Base-by-base conservation (phyloP, 2,329 filamentous ascomycete species). In the Leptographium radiaticola region DNA sequence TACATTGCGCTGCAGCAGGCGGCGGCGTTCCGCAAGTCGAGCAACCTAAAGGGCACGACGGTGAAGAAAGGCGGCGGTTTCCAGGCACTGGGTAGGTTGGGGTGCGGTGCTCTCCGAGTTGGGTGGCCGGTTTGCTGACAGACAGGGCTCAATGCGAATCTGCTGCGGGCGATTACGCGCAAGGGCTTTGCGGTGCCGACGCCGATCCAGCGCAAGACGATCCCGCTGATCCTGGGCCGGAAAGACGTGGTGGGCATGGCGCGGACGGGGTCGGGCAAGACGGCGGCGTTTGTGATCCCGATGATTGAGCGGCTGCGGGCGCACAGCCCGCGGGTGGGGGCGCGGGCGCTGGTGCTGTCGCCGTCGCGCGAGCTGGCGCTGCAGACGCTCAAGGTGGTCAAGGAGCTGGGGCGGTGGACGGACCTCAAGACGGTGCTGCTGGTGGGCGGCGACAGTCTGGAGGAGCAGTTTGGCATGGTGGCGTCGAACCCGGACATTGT, bases 221-320 rank as follows among this genome's bases (percentile, higher is more conserved):
- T 98, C 49, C 94, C 93, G 5, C 75, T 97, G 53, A 82, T 98
- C 53, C 75, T 97, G 61, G 87, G 94, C 57, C 81, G 86, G 53
- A 87, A 89, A 70, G 93, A 98, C 76, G 87, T 97, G n/a, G 91
- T 98, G 30, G 94, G 90, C 60, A 98, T 98, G 93, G 93, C 93
- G 9, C 79, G 94, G 60, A 98, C 94, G n/a, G 93, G 93, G 66
- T 97, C 90, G 20, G 93, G 93, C 72, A 98, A 98, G 74, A 98
- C 94, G 1, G 93, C 90, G 1, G 93, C 93, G 25, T 98, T 98
- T 68, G 89, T 97, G 31, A 94, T 98, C 59, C 93, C 93, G 45
- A 95, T 98, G 91, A 89, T 98, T 57, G 89, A 98, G 72, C 87
- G 85, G 60, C 74, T 98, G 57, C 94, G 90, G 68, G 79, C 81